Conservation (phyloP, 371 early-diverging fungal genomes). For the Nematocida minor region DNA sequence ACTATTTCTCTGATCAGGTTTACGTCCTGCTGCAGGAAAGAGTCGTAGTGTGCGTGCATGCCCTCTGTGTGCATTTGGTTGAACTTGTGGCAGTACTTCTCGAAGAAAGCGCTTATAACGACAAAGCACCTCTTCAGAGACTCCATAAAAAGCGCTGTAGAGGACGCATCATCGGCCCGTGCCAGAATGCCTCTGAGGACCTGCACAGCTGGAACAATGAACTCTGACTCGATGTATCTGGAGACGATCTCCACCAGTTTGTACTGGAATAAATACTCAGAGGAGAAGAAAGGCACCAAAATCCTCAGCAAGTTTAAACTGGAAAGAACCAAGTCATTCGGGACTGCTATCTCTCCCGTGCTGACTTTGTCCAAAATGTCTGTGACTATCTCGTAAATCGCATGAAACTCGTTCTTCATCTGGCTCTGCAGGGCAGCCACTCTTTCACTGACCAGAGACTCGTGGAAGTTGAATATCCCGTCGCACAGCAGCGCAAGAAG, state of each 20-base stretch:
- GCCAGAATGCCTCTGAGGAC: conserved; percentile 70
- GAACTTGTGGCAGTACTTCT: conserved; percentile 59
- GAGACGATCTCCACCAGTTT: conserved; percentile 70
- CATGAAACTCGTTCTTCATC: conserved; percentile 84
- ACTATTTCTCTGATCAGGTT: conserved; percentile 15
- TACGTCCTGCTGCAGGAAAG: background rate
- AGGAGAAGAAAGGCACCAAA: conserved; percentile 89
- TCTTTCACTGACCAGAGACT: conserved; percentile 89
- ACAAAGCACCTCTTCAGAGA: conserved; percentile 74
- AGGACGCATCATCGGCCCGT: conserved; percentile 74
- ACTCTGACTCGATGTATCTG: conserved; percentile 34
- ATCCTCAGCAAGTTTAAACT: conserved; percentile 82
- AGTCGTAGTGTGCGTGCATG: background rate
- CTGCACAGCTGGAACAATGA: background rate
- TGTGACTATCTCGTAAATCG: conserved; percentile 84
- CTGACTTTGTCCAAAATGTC: conserved; percentile 76
- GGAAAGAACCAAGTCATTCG: conserved; percentile 70
- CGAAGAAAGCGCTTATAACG: conserved; percentile 66
- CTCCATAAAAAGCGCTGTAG: conserved; percentile 73
- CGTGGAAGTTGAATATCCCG: conserved; percentile 90
- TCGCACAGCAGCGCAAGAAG: conserved; percentile 82
- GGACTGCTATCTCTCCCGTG: conserved; percentile 56
- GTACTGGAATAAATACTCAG: conserved; percentile 88
- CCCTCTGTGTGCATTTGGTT: conserved; percentile 15
- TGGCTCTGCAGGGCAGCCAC: conserved; percentile 79